A percentile compares a stretch with the other conserved stretches of the same genome.
phyloP scores from a whole-genome alignment of 352 stramenopile genomes.

The Phytophthora nicotianae region DNA sequence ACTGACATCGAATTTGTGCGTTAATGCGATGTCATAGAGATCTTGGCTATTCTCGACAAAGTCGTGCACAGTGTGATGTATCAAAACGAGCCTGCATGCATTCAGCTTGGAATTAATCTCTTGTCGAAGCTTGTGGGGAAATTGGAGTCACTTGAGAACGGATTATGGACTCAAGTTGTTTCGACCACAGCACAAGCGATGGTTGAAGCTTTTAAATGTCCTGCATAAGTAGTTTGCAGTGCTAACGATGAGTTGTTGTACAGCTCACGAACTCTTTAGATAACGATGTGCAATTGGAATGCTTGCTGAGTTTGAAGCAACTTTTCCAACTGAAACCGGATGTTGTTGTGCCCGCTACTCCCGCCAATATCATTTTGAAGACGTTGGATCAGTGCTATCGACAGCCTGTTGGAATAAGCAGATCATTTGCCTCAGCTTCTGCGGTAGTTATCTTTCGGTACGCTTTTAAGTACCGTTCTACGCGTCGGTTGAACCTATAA shows the following conservation, averaged over 20 bases:
- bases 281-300: constrained; percentile 21
- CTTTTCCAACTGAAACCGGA: constrained; percentile 22
- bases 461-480: not conserved
- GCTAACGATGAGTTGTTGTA: not conserved
- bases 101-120: constrained; percentile 24
- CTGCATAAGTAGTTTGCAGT: not conserved
- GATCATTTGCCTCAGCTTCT: constrained; percentile 14
- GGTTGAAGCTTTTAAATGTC: constrained; percentile 10
- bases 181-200: constrained; percentile 32
- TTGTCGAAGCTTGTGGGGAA: constrained; percentile 18
- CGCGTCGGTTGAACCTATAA: no score
- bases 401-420: constrained; percentile 7
- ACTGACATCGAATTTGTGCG: not conserved
- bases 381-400: constrained; percentile 22
- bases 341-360: constrained; percentile 15
- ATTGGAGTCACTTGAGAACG: constrained; percentile 9
- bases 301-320: constrained; percentile 27
- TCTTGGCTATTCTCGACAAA: constrained; percentile 23
- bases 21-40: constrained; percentile 9
- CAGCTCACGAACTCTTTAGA: constrained; percentile 31
- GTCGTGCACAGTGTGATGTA: constrained; percentile 29
- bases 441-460: constrained; percentile 28
- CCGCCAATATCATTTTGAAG: constrained; percentile 36
- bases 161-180: constrained; percentile 22
- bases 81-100: constrained; percentile 22